Base-by-base conservation (phyloP, 305 asterid species). In the Solanum hybrid region DNA sequence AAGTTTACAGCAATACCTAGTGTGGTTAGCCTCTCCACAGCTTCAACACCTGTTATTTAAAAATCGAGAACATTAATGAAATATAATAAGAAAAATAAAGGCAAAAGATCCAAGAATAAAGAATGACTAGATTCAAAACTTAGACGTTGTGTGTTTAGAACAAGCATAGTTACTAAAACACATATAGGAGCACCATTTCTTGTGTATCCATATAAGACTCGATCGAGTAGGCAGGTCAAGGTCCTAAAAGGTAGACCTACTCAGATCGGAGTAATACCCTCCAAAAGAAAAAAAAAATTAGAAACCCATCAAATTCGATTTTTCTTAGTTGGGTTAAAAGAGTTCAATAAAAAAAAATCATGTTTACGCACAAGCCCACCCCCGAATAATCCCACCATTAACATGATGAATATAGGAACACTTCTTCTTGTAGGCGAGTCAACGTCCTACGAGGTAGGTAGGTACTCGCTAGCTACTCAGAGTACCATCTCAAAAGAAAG, bases 1-100 rank as follows among this genome's bases (percentile, higher is more conserved):
- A 96, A 93, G 87, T 96, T 96, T 16, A 96, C 97, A 0, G 96
- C 98, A 87, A 96, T 96, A 27, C 98, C 97, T 0, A 96, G 92
- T 75, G 98, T 96, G 13, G 98, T 94, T 34, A 96, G 87, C 93
- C 98, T 93, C 93, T 96, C 98, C 34, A 93, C 91, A 4, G 91
- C 93, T 92, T 96, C 98, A 1, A 92, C 95, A 27, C 94, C 99
- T 96, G 82, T 75, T 9, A 46, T 46, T 1, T 0, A 29, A 40
- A 66, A 81, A 72, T 6, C 12, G 35, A 77, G 10, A 40, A 24
- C 69, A 14, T 40, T 4, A 32, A 34, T 22, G 4, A 5, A 29
- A 35, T 46, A 17, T 17, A 86, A 27, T 5, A 34, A 20, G 35
- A 75, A 20, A 4, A 27, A 5, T 20, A 16, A 24, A 38, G 20